These are phyloP conservation scores for Fulvia fulva DNA, from an alignment of 2,329 filamentous ascomycete species.

Conservation along the genomic window DNA sequence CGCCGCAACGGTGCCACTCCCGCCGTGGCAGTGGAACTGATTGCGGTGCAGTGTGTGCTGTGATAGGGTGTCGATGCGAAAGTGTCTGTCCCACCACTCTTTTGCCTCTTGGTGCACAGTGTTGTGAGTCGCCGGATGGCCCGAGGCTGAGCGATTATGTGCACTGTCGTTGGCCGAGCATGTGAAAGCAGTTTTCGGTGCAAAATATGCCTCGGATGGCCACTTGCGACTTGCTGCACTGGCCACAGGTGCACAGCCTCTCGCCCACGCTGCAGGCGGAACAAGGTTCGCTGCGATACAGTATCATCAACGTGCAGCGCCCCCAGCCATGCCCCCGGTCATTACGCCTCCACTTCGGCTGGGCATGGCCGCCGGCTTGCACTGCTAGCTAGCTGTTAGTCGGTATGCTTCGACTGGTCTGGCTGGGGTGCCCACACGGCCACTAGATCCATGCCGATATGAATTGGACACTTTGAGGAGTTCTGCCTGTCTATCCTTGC, in stretches of 20 bases:
- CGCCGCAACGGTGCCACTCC: not conserved
- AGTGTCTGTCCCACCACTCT: too few species aligned
- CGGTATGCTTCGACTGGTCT: not conserved
- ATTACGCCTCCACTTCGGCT: not conserved
- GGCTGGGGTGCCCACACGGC: not conserved
- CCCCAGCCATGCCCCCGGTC: not conserved
- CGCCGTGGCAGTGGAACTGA: not conserved
- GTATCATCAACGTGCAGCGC: not conserved
- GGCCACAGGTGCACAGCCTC: too few species aligned
- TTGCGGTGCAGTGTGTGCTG: too few species aligned
- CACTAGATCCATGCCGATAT: not conserved
- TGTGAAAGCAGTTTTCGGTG: not conserved
- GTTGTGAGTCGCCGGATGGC: not conserved
- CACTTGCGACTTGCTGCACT: too few species aligned
- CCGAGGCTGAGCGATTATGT: not conserved
- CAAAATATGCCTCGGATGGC: not conserved
- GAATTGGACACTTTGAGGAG: not conserved
- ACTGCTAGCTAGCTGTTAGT: not conserved
- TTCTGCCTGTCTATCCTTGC: not conserved
- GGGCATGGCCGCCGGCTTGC: not conserved
- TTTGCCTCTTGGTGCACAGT: too few species aligned
- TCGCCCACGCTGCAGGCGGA: not conserved
- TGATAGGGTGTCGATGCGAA: too few species aligned
- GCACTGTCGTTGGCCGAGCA: not conserved
- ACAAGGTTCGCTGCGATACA: not conserved